Conservation (phyloP, 2,329 filamentous ascomycete species). For the Xylaria sp. region DNA sequence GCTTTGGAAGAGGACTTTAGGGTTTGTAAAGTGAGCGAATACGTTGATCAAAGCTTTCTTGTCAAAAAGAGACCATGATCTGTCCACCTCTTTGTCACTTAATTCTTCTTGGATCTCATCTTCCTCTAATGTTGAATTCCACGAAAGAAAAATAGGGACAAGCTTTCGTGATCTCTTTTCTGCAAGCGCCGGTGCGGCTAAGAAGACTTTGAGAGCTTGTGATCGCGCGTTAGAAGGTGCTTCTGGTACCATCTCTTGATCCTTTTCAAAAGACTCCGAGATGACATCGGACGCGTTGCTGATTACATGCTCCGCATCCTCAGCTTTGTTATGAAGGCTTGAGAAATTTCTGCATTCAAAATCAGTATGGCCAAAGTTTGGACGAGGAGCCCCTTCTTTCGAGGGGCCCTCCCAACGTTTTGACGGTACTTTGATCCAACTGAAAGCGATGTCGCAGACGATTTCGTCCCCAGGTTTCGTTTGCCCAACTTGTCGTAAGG, state of each 20-base stretch:
- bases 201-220: constrained; percentile 81
- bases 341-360: constrained; percentile 85
- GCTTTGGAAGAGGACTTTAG: constrained; percentile 79
- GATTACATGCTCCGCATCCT: constrained; percentile 58
- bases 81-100: constrained; percentile 30
- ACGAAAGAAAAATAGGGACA: constrained; percentile 84
- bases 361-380: constrained; percentile 62
- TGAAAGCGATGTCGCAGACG: constrained; percentile 74
- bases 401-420: constrained; percentile 57
- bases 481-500: constrained; percentile 76
- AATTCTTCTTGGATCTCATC: constrained; percentile 40
- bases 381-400: constrained; percentile 41
- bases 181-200: constrained; percentile 74
- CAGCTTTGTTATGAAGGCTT: constrained; percentile 59
- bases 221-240: constrained; percentile 66
- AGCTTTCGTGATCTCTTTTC: constrained; percentile 86
- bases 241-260: constrained; percentile 60
- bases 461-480: constrained; percentile 73
- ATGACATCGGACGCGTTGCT: constrained; percentile 63
- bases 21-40: constrained; percentile 86
- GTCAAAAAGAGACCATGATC: constrained; percentile 75
- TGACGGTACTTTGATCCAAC: constrained; percentile 72
- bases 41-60: constrained; percentile 82
- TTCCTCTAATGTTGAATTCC: constrained; percentile 67
- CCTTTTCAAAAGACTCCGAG: constrained; percentile 66